Evolutionary conservation across 441 rosid genomes (phyloP).

Genomic region (Erodium trifolium): DNA sequence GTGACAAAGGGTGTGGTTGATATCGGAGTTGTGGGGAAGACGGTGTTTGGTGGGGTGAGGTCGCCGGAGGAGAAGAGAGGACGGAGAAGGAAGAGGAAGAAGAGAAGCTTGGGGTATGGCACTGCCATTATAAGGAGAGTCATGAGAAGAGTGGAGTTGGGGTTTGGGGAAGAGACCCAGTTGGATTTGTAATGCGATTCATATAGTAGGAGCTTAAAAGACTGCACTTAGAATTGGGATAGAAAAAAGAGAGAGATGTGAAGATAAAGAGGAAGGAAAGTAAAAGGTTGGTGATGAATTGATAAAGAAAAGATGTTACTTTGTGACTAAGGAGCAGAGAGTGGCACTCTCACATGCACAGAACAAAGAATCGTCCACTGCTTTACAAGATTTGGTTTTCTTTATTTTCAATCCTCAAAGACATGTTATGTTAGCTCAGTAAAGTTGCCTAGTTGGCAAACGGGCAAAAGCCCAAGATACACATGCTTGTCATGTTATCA

Average conservation of each 20-base stretch:
- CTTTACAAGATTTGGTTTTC: no score
- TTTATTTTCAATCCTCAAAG: no score
- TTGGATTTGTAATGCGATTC: constrained; percentile 20
- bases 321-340: constrained; percentile 44
- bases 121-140: constrained; percentile 37
- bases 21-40: constrained; percentile 36
- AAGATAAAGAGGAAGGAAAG: constrained; percentile 22
- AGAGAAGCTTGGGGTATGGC: constrained; percentile 23
- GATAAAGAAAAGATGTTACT: constrained; percentile 40
- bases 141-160: background rate
- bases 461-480: no score
- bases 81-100: constrained; percentile 34
- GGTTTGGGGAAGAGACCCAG: constrained; percentile 23
- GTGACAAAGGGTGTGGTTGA: constrained; percentile 43
- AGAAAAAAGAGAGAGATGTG: background rate
- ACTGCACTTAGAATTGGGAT: constrained; percentile 2
- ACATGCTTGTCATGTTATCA: no score
- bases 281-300: constrained; percentile 37
- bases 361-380: no score
- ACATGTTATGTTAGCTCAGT: no score
- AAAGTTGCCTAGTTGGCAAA: no score
- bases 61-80: constrained; percentile 34
- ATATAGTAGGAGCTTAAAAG: background rate
- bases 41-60: constrained; percentile 31
- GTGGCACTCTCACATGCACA: no score